Conservation (phyloP, 805 yeast species). For the Cyberlindnera saturnus region DNA sequence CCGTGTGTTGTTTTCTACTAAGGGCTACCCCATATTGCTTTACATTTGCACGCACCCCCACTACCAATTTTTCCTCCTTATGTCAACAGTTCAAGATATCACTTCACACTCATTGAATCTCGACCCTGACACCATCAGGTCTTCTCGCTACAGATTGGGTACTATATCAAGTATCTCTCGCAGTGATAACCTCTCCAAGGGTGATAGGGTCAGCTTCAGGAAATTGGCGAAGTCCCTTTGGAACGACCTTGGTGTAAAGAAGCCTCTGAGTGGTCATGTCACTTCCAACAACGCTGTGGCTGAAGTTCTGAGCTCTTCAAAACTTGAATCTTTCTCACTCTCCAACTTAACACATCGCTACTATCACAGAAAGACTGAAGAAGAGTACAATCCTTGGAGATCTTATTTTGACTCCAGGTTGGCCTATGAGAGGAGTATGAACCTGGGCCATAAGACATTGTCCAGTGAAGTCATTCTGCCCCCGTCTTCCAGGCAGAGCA, state of each 20-base stretch:
- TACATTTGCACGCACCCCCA: too few relatives aligned
- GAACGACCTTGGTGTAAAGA: constrained; percentile 8
- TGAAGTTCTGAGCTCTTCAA: background rate
- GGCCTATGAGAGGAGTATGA: too few relatives aligned
- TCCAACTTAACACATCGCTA: background rate
- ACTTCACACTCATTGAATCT: background rate
- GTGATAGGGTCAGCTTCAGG: constrained; percentile 12
- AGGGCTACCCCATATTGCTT: too few relatives aligned
- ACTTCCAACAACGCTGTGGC: background rate
- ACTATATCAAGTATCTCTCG: constrained; percentile 7
- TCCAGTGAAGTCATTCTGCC: too few relatives aligned
- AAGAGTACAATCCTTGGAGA: constrained; percentile 1
- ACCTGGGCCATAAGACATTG: too few relatives aligned
- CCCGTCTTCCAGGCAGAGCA: too few relatives aligned
- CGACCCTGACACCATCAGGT: background rate
- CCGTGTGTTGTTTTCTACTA: too few relatives aligned
- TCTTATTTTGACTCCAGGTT: background rate
- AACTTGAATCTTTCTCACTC: background rate
- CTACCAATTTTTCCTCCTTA: background rate
- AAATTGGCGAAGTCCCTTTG: constrained; percentile 14
- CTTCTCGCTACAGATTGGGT: background rate
- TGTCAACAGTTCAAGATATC: background rate
- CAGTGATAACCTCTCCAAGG: constrained; percentile 1
- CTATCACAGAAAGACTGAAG: background rate
- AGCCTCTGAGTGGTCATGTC: background rate